phyloP scores from a whole-genome alignment of 352 stramenopile species.

The Salisapilia sapeloensis region DNA sequence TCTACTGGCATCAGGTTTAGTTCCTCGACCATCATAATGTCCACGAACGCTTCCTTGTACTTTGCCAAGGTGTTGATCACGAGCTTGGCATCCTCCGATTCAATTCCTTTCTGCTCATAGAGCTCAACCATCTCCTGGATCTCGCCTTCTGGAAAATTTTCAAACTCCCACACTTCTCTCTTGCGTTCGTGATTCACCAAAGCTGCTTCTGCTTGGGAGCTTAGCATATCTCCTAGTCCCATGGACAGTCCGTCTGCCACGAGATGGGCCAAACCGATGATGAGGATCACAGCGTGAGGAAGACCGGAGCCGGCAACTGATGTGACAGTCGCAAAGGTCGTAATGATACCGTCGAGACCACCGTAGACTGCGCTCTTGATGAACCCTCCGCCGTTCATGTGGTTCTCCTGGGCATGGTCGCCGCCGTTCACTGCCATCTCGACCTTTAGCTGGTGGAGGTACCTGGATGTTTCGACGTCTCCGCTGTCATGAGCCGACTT shows the following conservation, averaged over 20 bases:
- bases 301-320: constrained; percentile 84
- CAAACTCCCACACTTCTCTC: constrained; percentile 89
- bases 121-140: constrained; percentile 96
- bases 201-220: constrained; percentile 85
- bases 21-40: constrained; percentile 96
- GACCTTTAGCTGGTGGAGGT: constrained; percentile 52
- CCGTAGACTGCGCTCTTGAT: constrained; percentile 88
- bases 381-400: constrained; percentile 47
- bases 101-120: constrained; percentile 86
- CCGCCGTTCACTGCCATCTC: constrained; percentile 18
- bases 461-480: constrained; percentile 29
- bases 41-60: constrained; percentile 95
- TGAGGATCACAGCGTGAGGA: constrained; percentile 83
- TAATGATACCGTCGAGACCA: constrained; percentile 93
- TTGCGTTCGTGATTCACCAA: constrained; percentile 86
- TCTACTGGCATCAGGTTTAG: constrained; percentile 90
- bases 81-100: constrained; percentile 72
- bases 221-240: constrained; percentile 92
- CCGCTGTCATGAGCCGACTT: constrained; percentile 24
- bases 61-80: constrained; percentile 91
- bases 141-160: constrained; percentile 92
- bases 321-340: constrained; percentile 91
- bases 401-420: constrained; percentile 51
- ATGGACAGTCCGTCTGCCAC: constrained; percentile 91
- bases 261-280: constrained; percentile 89